Percentiles rank a stretch among this genome's conserved stretches.
Conservation (phyloP, 495 filamentous ascomycete genomes). For the Aspergillus sparsus region DNA sequence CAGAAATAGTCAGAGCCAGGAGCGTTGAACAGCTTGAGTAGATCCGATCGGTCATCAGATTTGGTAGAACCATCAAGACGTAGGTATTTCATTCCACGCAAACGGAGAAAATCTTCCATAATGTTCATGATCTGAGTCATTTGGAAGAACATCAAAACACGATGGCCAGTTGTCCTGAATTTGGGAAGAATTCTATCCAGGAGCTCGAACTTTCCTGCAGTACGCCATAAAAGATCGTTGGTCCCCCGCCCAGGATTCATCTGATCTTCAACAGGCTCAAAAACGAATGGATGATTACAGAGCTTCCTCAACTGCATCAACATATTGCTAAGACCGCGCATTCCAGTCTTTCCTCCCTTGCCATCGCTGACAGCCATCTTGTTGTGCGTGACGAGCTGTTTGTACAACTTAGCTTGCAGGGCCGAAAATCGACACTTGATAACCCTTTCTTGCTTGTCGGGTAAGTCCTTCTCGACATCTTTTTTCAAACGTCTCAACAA, state of each 20-base stretch:
- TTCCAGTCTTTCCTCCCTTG: constrained; percentile 92
- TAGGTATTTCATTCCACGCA: constrained; percentile 77
- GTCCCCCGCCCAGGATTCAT: constrained; percentile 87
- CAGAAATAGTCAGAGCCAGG: constrained; percentile 91
- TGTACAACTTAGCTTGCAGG: constrained; percentile 88
- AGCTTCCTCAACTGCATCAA: constrained; percentile 99
- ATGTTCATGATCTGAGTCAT: constrained; percentile 99
- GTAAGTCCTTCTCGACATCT: constrained; percentile 97
- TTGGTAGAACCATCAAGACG: constrained; percentile 96
- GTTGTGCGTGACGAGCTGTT: constrained; percentile 93
- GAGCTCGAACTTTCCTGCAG: constrained; percentile 95
- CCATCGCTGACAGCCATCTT: constrained; percentile 91
- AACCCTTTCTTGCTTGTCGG: constrained; percentile 97
- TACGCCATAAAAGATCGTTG: constrained; percentile 94
- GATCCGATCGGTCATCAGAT: constrained; percentile 91
- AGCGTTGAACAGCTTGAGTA: constrained; percentile 86
- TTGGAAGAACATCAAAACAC: constrained; percentile 99
- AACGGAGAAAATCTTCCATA: constrained; percentile 96
- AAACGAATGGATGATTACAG: constrained; percentile 99
- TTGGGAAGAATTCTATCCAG: constrained; percentile 92
- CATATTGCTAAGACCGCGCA: constrained; percentile 98
- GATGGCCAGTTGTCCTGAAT: constrained; percentile 83
- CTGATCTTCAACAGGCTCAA: constrained; percentile 95
- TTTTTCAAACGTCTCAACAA: constrained; percentile 97
- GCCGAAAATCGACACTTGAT: constrained; percentile 99